Percentiles rank a stretch among this genome's conserved stretches.
These are phyloP conservation scores for Brettanomyces bruxellensis DNA, from an alignment of 805 yeast genomes.

Conservation along the genomic window DNA sequence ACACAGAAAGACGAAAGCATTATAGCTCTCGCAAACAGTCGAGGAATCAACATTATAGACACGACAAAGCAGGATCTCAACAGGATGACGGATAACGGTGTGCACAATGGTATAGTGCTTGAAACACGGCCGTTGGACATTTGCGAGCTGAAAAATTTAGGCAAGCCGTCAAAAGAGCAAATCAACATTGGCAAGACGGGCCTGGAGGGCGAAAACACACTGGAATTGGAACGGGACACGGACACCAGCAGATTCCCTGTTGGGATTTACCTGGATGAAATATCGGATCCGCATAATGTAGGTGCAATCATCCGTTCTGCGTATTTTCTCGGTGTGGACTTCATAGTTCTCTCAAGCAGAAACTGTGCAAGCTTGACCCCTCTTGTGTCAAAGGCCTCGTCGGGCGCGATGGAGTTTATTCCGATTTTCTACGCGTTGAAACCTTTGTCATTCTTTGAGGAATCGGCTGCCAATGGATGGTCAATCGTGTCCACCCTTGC, in stretches of 20 bases:
- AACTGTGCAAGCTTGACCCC: slow-evolving; percentile 74
- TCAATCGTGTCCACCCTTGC: slow-evolving; percentile 53
- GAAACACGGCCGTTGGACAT: slow-evolving; percentile 49
- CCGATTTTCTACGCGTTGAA: slow-evolving; percentile 49
- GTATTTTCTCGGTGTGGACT: slow-evolving; percentile 75
- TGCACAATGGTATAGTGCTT: slow-evolving; percentile 73
- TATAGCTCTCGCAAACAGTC: slow-evolving; percentile 34
- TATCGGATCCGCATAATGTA: slow-evolving; percentile 80
- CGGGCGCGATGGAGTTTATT: slow-evolving; percentile 75
- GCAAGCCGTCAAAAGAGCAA: background rate
- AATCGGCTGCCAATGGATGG: slow-evolving; percentile 58
- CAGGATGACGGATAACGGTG: slow-evolving; percentile 52
- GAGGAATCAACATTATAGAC: slow-evolving; percentile 26
- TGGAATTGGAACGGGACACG: slow-evolving; percentile 2
- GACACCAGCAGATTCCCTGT: slow-evolving; percentile 39
- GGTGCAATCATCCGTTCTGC: slow-evolving; percentile 81
- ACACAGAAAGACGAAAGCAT: slow-evolving; percentile 31
- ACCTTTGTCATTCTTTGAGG: slow-evolving; percentile 54
- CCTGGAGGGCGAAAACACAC: background rate
- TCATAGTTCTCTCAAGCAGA: slow-evolving; percentile 56
- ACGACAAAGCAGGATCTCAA: slow-evolving; percentile 46
- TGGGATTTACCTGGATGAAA: slow-evolving; percentile 68
- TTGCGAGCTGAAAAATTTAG: slow-evolving; percentile 15
- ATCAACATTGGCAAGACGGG: slow-evolving; percentile 1
- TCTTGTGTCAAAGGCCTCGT: slow-evolving; percentile 68